phyloP scores from a whole-genome alignment of 2,329 filamentous ascomycete genomes.

The Knufia fluminis region DNA sequence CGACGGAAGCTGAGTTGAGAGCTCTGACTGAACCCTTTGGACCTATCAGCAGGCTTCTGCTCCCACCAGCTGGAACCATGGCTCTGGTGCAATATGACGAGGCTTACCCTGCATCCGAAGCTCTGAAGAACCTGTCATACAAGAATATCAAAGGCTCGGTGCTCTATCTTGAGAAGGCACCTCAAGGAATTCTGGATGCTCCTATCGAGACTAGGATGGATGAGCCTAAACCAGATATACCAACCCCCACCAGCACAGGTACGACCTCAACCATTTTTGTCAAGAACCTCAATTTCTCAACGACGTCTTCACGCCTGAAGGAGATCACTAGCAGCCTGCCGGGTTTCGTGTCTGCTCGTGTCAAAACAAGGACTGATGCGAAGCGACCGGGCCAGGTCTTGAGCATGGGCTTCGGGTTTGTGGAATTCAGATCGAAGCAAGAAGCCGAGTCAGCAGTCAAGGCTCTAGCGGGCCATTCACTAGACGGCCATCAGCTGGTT shows the following conservation, averaged over 20 bases:
- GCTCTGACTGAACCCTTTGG: conserved; percentile 80
- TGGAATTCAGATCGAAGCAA: conserved; percentile 70
- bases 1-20: conserved; percentile 66
- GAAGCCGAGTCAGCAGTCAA: conserved; percentile 71
- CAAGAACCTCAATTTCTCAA: conserved; percentile 87
- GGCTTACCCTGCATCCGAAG: conserved; percentile 67
- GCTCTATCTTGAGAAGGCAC: conserved; percentile 87
- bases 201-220: conserved; percentile 21
- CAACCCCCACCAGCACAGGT: neutral
- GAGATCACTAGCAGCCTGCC: conserved; percentile 72
- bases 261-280: conserved; percentile 71
- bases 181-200: conserved; percentile 63
- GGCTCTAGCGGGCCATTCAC: conserved; percentile 76
- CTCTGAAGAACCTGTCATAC: conserved; percentile 79
- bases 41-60: conserved; percentile 68
- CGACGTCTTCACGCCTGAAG: conserved; percentile 64
- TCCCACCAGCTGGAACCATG: conserved; percentile 88
- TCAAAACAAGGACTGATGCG: conserved; percentile 90
- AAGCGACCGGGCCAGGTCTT: conserved; percentile 80
- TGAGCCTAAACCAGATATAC: neutral
- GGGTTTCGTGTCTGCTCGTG: conserved; percentile 78
- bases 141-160: conserved; percentile 84
- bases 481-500: conserved; percentile 79
- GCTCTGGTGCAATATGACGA: conserved; percentile 85
- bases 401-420: conserved; percentile 96